A percentile compares a stretch with the other conserved stretches of the same genome.
These are phyloP conservation scores for Paracoccidioides lutzii DNA, from an alignment of 2,329 filamentous ascomycete species.

Conservation along the genomic window DNA sequence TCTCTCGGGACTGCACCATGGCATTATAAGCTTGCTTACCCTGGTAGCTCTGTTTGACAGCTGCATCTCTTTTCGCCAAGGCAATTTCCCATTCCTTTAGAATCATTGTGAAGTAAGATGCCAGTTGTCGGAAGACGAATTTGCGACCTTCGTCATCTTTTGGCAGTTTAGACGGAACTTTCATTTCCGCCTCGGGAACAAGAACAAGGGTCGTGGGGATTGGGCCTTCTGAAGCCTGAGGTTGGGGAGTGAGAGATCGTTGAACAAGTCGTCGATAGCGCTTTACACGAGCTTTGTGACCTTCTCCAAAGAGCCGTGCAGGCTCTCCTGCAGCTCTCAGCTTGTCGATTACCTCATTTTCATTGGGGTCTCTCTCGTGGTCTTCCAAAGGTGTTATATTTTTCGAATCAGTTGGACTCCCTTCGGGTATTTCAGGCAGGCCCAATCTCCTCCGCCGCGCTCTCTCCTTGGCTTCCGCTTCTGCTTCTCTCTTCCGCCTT, in stretches of 20 bases:
- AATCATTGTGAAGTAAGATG: constrained; percentile 95
- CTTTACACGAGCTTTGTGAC: constrained; percentile 52
- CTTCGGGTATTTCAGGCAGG: constrained; percentile 55
- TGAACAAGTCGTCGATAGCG: constrained; percentile 54
- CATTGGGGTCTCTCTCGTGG: constrained; percentile 48
- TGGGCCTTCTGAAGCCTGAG: constrained; percentile 53
- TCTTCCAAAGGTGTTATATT: constrained; percentile 22
- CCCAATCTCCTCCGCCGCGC: constrained; percentile 63
- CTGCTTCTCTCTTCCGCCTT: constrained; percentile 52
- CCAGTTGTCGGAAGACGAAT: constrained; percentile 75
- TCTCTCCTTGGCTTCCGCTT: constrained; percentile 60
- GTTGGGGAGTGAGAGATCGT: constrained; percentile 25
- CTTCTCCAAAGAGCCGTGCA: constrained; percentile 66
- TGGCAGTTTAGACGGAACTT: constrained; percentile 52
- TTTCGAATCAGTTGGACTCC: constrained; percentile 31
- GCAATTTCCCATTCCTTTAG: constrained; percentile 74
- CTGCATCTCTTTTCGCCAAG: constrained; percentile 46
- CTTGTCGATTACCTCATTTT: constrained; percentile 55
- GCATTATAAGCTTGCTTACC: constrained; percentile 71
- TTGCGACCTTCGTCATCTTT: constrained; percentile 52
- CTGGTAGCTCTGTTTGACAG: constrained; percentile 57
- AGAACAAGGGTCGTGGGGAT: constrained; percentile 75
- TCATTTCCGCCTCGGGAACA: constrained; percentile 80
- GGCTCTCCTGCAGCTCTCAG: constrained; percentile 64
- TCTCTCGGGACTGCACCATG: constrained; percentile 77